Conservation (phyloP, 805 yeast genomes). For the Ogataea methylovora region DNA sequence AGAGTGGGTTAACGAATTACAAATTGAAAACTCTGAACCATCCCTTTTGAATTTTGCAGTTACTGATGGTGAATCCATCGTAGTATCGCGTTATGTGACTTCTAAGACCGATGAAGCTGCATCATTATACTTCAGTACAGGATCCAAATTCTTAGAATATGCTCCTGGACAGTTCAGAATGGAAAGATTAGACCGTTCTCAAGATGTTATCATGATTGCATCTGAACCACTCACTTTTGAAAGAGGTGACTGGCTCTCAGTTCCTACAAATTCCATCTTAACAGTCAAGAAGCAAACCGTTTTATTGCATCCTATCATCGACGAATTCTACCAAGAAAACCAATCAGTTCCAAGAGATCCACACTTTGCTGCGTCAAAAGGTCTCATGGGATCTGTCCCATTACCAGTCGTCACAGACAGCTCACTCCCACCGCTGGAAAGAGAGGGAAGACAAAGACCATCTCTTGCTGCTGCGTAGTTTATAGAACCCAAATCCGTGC, state of each 20-base stretch:
- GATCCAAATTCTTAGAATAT: conserved; percentile 83
- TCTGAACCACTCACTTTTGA: conserved; percentile 96
- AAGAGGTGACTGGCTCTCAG: conserved; percentile 95
- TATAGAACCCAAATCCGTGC: too few relatives aligned
- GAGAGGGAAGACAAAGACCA: conserved; percentile 51
- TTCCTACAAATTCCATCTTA: conserved; percentile 84
- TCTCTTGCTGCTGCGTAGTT: conserved; percentile 2
- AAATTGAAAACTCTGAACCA: conserved; percentile 51
- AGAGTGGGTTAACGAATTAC: conserved; percentile 66
- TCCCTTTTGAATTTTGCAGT: conserved; percentile 89
- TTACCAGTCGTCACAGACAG: conserved; percentile 40
- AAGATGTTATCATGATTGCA: conserved; percentile 90
- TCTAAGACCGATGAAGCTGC: conserved; percentile 94
- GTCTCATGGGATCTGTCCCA: conserved; percentile 90
- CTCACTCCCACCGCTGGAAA: conserved; percentile 69
- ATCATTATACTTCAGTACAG: conserved; percentile 88
- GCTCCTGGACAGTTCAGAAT: conserved; percentile 88
- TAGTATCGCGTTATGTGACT: conserved; percentile 82
- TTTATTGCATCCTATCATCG: conserved; percentile 81
- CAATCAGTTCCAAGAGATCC: conserved; percentile 65
- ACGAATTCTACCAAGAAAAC: conserved; percentile 77
- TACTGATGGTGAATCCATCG: conserved; percentile 84
- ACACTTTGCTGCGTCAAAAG: conserved; percentile 81
- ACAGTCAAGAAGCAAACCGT: conserved; percentile 84
- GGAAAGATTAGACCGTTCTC: conserved; percentile 90